Percentiles rank a stretch among this genome's conserved stretches.
Conservation (phyloP, 2,329 filamentous ascomycete species). For the Akanthomyces muscarius region DNA sequence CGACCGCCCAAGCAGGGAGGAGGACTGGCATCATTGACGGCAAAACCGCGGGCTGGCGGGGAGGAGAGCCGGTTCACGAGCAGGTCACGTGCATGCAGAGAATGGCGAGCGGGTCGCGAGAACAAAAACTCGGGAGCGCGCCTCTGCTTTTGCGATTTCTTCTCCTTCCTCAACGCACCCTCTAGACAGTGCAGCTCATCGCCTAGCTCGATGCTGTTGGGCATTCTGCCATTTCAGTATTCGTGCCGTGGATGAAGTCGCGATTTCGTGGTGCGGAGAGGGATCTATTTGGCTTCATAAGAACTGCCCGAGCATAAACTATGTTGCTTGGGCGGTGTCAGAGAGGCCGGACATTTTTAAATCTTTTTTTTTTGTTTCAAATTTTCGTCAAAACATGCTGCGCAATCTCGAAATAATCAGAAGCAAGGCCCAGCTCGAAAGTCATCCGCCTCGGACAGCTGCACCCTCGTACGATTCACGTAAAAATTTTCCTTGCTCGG, state of each 20-base stretch:
- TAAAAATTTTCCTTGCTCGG: not conserved
- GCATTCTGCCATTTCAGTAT: constrained; percentile 64
- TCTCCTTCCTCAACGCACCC: constrained; percentile 58
- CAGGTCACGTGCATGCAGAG: constrained; percentile 10
- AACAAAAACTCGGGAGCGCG: constrained; percentile 14
- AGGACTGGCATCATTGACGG: constrained; percentile 18
- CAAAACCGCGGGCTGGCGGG: constrained; percentile 19
- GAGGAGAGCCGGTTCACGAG: not conserved
- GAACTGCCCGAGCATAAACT: constrained; percentile 50
- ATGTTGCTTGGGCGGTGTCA: constrained; percentile 39
- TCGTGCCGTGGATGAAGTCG: constrained; percentile 58
- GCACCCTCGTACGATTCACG: not conserved
- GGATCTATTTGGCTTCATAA: constrained; percentile 46
- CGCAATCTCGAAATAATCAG: not conserved
- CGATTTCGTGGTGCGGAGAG: constrained; percentile 58
- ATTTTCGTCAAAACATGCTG: not conserved
- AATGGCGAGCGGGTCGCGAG: not conserved
- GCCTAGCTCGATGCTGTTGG: constrained; percentile 53
- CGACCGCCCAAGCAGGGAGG: constrained; percentile 7
- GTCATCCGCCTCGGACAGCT: not conserved
- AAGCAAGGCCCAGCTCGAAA: not conserved
- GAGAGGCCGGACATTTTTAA: constrained; percentile 36
- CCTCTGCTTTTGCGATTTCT: constrained; percentile 24
- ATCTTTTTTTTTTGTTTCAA: not conserved
- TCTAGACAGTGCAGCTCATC: constrained; percentile 84